Base-by-base conservation (phyloP, 2,329 filamentous ascomycete species). In the Clonostachys sp. region DNA sequence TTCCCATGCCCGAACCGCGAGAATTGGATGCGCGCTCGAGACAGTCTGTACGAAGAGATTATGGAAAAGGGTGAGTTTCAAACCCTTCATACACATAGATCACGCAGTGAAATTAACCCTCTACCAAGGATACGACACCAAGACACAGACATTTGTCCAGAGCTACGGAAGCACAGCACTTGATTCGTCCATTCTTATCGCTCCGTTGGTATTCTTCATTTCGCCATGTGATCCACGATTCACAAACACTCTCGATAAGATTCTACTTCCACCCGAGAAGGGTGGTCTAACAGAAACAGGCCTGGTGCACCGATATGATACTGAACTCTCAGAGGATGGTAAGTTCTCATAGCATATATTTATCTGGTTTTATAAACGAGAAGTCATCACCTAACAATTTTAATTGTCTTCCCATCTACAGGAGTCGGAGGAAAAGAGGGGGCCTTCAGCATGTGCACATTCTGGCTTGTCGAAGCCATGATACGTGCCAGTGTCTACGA, bases 381-480 rank as follows among this genome's bases (percentile, higher is more conserved):
- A 20, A 36, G 30, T 42, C n/a, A 35, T 30, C 34, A 16, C 14
- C 38, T 12, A 18, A 39, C 41, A 42, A 42, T 14, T 17, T 36
- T 36, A 9, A 13, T 16, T 18, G 41, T 41, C 40, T 12, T 42
- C 24, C 20, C 48, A 40, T 6, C 51, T 30, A 48, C 53, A 86
- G 84, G 86, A 33, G 84, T 91, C 9, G 85, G 86, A 36, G 87
- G 87, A 16, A 74, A 78, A 45, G 87, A 91, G 65, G 87, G 87
- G 18, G 86, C 86, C 17, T 91, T 91, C 60, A 83, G 78, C 58
- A 90, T 91, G 86, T 89, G 86, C 59, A 91, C 86, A 1, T 91
- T 91, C 62, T 91, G 87, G 87, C 78, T 90, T 1, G 85, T 91
- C 12, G 87, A 91, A 65, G 86, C 87, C 20, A 76, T 91, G 66